phyloP scores from a whole-genome alignment of 1,284 basidiomycete species.

The Cutaneotrichosporon dermatis region DNA sequence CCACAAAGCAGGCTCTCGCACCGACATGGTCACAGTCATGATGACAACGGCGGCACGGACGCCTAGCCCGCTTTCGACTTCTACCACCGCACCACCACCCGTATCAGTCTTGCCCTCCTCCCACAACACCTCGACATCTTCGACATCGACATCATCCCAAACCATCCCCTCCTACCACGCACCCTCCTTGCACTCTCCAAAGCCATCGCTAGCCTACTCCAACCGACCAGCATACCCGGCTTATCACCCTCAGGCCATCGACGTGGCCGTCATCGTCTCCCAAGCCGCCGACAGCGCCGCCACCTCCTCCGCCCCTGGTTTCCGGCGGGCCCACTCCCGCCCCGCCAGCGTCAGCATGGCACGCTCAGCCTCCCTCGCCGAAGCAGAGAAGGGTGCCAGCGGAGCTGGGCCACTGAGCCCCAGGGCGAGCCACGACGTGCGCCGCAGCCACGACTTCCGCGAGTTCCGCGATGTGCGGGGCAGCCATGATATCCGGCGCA shows the following conservation, averaged over 20 bases:
- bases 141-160: background rate
- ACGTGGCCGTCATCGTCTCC: constrained; percentile 1
- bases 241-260: background rate
- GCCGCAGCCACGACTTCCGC: background rate
- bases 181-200: background rate
- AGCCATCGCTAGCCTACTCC: background rate
- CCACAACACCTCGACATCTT: background rate
- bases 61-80: background rate
- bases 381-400: constrained; percentile 8
- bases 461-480: background rate
- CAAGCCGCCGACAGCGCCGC: background rate
- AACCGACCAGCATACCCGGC: background rate
- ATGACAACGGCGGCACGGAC: background rate
- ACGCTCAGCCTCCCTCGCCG: background rate
- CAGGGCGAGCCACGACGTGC: background rate
- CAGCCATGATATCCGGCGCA: background rate
- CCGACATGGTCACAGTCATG: too few species aligned
- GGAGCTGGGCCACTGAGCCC: background rate
- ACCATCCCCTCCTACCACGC: background rate
- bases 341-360: background rate
- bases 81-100: too few species aligned
- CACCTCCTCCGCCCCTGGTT: background rate
- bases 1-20: background rate
- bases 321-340: constrained; percentile 1
- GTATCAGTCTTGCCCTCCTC: too few species aligned